Evolutionary conservation across 441 rosid species (phyloP).

Genomic region (Eutrema salsugineum): DNA sequence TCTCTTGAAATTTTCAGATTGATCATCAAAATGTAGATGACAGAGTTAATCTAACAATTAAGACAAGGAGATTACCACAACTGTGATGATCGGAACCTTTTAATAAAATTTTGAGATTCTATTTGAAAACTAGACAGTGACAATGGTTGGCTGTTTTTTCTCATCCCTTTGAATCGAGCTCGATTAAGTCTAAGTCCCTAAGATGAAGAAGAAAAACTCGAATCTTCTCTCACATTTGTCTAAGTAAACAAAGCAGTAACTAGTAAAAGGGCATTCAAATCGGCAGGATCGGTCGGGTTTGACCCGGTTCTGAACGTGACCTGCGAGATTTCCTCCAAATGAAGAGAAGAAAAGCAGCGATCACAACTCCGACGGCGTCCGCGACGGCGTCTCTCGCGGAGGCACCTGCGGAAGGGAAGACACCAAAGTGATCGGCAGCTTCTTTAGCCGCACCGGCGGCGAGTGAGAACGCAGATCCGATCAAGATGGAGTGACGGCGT

Average conservation of each 20-base stretch:
- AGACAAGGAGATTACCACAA: neutral
- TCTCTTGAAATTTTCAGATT: neutral
- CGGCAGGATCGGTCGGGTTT: slow-evolving; percentile 46
- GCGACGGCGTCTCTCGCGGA: slow-evolving; percentile 75
- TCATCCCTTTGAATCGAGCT: neutral
- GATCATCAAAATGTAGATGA: neutral
- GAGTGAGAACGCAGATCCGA: slow-evolving; percentile 75
- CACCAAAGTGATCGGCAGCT: slow-evolving; percentile 71
- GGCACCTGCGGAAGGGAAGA: slow-evolving; percentile 86
- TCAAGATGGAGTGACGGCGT: slow-evolving; percentile 47
- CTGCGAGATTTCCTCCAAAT: slow-evolving; percentile 40
- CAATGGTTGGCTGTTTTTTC: neutral
- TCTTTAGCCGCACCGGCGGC: slow-evolving; percentile 88
- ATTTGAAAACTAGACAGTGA: too few species aligned
- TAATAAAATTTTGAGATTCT: neutral
- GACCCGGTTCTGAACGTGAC: slow-evolving; percentile 30
- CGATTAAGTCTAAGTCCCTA: neutral
- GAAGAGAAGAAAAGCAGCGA: slow-evolving; percentile 46
- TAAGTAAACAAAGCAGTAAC: neutral
- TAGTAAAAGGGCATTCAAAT: slow-evolving; percentile 33
- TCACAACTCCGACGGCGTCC: slow-evolving; percentile 52
- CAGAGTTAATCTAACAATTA: neutral
- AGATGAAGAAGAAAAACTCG: too few species aligned
- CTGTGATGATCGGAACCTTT: neutral
- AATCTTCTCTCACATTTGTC: neutral